Conservation (phyloP, 225 moss, liverwort and hornwort species). For the Takakia lepidozioides region DNA sequence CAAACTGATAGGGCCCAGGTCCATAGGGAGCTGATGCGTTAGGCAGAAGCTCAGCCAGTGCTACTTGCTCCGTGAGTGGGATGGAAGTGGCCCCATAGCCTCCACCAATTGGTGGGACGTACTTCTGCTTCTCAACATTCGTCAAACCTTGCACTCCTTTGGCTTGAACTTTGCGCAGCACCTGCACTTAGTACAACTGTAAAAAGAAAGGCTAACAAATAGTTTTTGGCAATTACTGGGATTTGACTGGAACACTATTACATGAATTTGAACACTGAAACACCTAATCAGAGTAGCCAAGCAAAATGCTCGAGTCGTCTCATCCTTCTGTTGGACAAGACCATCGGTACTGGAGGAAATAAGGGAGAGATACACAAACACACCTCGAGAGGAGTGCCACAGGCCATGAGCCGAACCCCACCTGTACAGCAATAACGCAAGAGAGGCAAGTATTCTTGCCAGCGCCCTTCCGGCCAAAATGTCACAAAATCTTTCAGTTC, state of each 20-base stretch:
- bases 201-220: too few relatives aligned
- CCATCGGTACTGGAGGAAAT: too few relatives aligned
- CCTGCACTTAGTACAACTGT: too few relatives aligned
- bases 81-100: slow-evolving; percentile 54
- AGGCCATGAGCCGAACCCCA: slow-evolving; percentile 81
- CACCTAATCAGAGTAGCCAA: too few relatives aligned
- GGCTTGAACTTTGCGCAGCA: slow-evolving; percentile 70
- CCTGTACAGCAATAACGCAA: slow-evolving; percentile 61
- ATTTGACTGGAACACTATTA: too few relatives aligned
- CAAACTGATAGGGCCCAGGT: slow-evolving; percentile 63
- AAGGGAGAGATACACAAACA: too few relatives aligned
- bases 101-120: slow-evolving; percentile 54
- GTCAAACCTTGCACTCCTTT: slow-evolving; percentile 69
- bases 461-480: slow-evolving; percentile 52
- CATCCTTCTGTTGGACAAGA: too few relatives aligned
- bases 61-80: slow-evolving; percentile 43
- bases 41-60: slow-evolving; percentile 37
- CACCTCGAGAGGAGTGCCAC: slow-evolving; percentile 80
- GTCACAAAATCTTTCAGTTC: slow-evolving; percentile 37
- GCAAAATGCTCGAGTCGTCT: too few relatives aligned
- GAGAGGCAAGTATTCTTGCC: slow-evolving; percentile 70
- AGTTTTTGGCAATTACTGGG: too few relatives aligned
- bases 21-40: slow-evolving; percentile 44
- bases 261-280: too few relatives aligned
- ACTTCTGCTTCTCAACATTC: slow-evolving; percentile 48